Base-by-base conservation (phyloP, 129 eudicot genomes). In the Flaveria linearis region DNA sequence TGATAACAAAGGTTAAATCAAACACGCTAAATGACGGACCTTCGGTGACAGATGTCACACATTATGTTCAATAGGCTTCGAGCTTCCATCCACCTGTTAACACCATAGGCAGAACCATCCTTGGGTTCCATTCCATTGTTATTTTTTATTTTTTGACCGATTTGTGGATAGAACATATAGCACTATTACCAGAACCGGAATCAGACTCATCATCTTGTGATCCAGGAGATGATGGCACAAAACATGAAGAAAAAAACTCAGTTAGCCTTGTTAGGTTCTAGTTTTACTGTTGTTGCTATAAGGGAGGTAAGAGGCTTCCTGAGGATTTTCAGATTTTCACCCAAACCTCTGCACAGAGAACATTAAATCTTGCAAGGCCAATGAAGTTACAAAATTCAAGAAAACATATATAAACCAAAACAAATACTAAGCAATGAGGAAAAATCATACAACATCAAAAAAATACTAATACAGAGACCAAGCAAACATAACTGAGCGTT, bases 61-160 rank as follows among this genome's bases (percentile, higher is more conserved):
- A 83, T 88, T 90, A 12, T 89, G 85, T 77, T 88, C 98, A 55
- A 77, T 85, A 8, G 88, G 92, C 88, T 96, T 43, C 89, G 80
- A 47, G 85, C 78, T 78, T 86, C 89, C 86, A 42, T 73, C 53
- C 89, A 82, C 79, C 91, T 90, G 56, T 85, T 84, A 57, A 66
- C 73, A 39, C 84, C 88, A 23, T 50, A 68, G 12, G 64, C 53
- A 72, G 41, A 52, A 75, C 23, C 82, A 78, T 84, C 85, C 36
- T 33, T 33, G 39, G 39, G 39, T 33, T 80, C 79, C 13, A 42
- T 72, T 50, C 83, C 76, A 36, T 73, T 67, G 78, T 78, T 72
- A 70, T 58, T 23, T 22, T 33, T 78, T 62, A 68, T 60, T 65
- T 68, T 84, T 78, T 68, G 16, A 72, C 82, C 60, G 53, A 58